Percentiles rank a stretch among this genome's conserved stretches.
Evolutionary conservation across 2,329 filamentous ascomycete species (phyloP).

Genomic region (Aspergillus vadensis): DNA sequence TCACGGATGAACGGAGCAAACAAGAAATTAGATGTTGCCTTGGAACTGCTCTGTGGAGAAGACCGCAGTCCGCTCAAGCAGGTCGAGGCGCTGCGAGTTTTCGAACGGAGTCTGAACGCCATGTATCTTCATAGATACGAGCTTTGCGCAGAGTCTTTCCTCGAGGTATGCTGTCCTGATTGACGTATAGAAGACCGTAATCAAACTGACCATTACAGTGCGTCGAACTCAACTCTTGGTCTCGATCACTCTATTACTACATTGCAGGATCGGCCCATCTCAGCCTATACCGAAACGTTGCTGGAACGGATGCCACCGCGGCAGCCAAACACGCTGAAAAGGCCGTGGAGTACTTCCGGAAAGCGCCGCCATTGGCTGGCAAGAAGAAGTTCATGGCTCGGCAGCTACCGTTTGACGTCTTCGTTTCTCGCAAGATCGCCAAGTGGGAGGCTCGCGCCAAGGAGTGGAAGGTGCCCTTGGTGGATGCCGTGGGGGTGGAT

Average conservation of each 20-base stretch:
- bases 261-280: conserved; percentile 77
- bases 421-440: conserved; percentile 76
- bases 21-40: conserved; percentile 65
- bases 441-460: conserved; percentile 85
- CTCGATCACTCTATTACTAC: conserved; percentile 84
- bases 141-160: conserved; percentile 72
- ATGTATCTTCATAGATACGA: conserved; percentile 80
- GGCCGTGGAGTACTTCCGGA: conserved; percentile 70
- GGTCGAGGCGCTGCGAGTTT: conserved; percentile 79
- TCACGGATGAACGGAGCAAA: conserved; percentile 72
- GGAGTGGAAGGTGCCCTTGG: conserved; percentile 65
- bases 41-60: conserved; percentile 64
- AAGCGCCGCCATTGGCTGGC: conserved; percentile 72
- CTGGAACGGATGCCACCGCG: conserved; percentile 37
- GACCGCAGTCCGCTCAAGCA: conserved; percentile 77
- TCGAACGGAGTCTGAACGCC: conserved; percentile 76
- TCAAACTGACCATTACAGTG: conserved; percentile 50
- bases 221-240: conserved; percentile 85
- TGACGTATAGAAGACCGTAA: not conserved
- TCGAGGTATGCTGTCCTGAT: conserved; percentile 50
- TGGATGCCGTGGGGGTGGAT: conserved; percentile 78
- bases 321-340: conserved; percentile 61
- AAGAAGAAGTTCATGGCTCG: conserved; percentile 89
- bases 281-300: conserved; percentile 69
- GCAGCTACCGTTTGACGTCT: conserved; percentile 86